Percentiles rank a stretch among this genome's conserved stretches.
Conservation (phyloP, 257 asterid genomes). For the Asclepias syriaca region DNA sequence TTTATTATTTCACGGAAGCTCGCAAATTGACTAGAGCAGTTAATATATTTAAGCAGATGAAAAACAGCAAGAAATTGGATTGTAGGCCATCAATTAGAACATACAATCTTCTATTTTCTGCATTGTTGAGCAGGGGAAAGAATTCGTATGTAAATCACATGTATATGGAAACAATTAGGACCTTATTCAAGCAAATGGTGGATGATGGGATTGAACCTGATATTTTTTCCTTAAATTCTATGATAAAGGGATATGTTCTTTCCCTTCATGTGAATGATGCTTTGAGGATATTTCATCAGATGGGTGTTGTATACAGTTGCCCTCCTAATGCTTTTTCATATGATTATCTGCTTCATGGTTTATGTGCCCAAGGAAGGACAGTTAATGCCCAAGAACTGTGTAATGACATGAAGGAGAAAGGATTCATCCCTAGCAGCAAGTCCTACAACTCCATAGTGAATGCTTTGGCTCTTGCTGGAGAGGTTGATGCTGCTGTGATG, state of each 20-base stretch:
- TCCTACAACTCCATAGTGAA: slow-evolving; percentile 82
- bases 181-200: slow-evolving; percentile 78
- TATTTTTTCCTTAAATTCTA: slow-evolving; percentile 62
- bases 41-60: slow-evolving; percentile 74
- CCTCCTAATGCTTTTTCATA: slow-evolving; percentile 66
- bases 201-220: slow-evolving; percentile 88
- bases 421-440: slow-evolving; percentile 68
- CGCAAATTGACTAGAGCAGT: slow-evolving; percentile 75
- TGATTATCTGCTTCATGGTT: slow-evolving; percentile 80
- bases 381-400: slow-evolving; percentile 67
- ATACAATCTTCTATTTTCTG: slow-evolving; percentile 62
- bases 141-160: slow-evolving; percentile 68
- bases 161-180: slow-evolving; percentile 73
- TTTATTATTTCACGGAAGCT: slow-evolving; percentile 75
- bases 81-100: slow-evolving; percentile 77
- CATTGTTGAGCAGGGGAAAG: slow-evolving; percentile 64
- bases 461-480: slow-evolving; percentile 77
- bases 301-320: slow-evolving; percentile 66
- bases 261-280: slow-evolving; percentile 93
- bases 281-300: slow-evolving; percentile 83
- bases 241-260: slow-evolving; percentile 93
- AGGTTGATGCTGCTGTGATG: slow-evolving; percentile 70
- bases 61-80: slow-evolving; percentile 52
- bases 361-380: slow-evolving; percentile 87
- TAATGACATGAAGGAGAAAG: slow-evolving; percentile 65